Evolutionary conservation across 2,329 filamentous ascomycete genomes (phyloP), one percentile per base, ranked within the genome.

Genomic region (Aureobasidium sp.): DNA sequence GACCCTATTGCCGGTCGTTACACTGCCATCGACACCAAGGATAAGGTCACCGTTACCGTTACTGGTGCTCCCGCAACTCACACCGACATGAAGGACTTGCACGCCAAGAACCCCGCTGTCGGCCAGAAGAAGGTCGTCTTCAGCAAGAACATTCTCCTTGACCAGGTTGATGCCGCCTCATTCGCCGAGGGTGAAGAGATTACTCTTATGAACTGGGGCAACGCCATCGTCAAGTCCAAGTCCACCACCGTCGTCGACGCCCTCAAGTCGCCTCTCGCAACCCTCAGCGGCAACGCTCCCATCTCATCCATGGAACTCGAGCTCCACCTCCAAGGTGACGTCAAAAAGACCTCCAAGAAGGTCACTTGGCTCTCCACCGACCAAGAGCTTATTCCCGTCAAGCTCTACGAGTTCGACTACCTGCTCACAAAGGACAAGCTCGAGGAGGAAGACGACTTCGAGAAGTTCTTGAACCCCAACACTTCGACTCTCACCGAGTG

Each of bases 201-300:
- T 70, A 97, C 93, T 0, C 82, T 97, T 46, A 97, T 97, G 93
- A 89, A 89, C 74, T 97, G 93, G 93, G 94, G 93, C 69, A 95
- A 96, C 71, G 90, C 89, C 13, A 84, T 92, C 67, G 88, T 94
- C 27, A 84, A 86, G 61, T 84, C 86, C 64, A 84, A 90, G 65
- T 72, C 70, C 20, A 72, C 84, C 78, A 75, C 80, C 66, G 69
- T 78, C 71, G 41, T 61, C 47, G 57, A 61, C 47, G 47, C 57
- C 3, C 46, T 61, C 36, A 61, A 61, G 17, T 84, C 76, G 68
- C 77, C 78, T 6, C 71, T 80, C 63, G 71, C 69, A 69, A 61
- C 72, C 69, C 77, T 79, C 66, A 75, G 78, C 34, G 80, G 80
- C 59, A 79, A 84, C 56, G 63, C 61, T 12, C 63, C 47, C 32